Conservation (phyloP, 2,329 filamentous ascomycete genomes). For the Ophidiomyces ophidiicola region DNA sequence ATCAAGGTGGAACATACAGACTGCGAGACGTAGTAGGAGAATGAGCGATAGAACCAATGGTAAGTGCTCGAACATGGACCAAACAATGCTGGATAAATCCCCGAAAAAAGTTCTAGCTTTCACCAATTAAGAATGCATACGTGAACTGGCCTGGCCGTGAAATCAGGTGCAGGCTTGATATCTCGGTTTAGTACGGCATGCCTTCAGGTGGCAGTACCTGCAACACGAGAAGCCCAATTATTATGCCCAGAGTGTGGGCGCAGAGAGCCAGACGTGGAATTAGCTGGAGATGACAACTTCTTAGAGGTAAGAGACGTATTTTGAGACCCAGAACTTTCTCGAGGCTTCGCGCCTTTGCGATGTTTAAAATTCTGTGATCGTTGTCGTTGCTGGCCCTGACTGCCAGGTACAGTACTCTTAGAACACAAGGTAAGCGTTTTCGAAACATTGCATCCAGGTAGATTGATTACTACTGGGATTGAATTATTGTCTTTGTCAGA, state of each 20-base stretch:
- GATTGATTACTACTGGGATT: constrained; percentile 33
- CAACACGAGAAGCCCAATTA: constrained; percentile 10
- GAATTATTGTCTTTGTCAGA: constrained; percentile 29
- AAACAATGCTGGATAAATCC: background rate
- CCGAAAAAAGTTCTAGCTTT: background rate
- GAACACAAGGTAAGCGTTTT: constrained; percentile 32
- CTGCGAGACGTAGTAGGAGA: background rate
- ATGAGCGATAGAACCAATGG: background rate
- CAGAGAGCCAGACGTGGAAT: background rate
- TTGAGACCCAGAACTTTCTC: constrained; percentile 36
- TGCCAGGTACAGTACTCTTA: constrained; percentile 18
- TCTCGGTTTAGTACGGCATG: too few relatives aligned
- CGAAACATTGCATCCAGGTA: constrained; percentile 36
- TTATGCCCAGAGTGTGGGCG: constrained; percentile 3
- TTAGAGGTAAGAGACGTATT: constrained; percentile 11
- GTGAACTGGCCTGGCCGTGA: background rate
- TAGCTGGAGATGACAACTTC: constrained; percentile 12
- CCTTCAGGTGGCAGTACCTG: constrained; percentile 3
- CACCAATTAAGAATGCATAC: too few relatives aligned
- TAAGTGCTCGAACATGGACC: background rate
- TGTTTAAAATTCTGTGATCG: constrained; percentile 20
- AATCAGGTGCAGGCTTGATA: too few relatives aligned
- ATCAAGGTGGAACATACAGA: constrained; percentile 1
- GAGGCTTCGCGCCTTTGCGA: constrained; percentile 24
- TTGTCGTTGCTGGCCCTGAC: constrained; percentile 18